Percentiles rank a stretch among this genome's conserved stretches.
Evolutionary conservation across 2,329 filamentous ascomycete species (phyloP).

Genomic region (Alternaria sp.): DNA sequence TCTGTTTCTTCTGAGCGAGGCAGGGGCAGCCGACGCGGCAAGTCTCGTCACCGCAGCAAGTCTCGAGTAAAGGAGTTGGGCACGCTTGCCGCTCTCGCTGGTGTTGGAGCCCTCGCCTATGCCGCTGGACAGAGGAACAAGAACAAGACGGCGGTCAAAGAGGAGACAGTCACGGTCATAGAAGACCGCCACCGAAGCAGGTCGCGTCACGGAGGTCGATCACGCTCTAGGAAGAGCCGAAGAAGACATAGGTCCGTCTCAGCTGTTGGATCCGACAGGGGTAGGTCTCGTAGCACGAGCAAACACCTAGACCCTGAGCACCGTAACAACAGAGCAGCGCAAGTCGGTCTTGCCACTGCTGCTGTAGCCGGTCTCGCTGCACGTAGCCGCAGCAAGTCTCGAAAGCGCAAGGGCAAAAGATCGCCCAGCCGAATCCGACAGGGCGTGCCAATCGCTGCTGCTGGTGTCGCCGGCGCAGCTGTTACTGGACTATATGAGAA

Average conservation of each 20-base stretch:
- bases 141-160: constrained; percentile 54
- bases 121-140: constrained; percentile 58
- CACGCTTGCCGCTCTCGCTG: constrained; percentile 68
- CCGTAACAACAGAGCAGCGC: constrained; percentile 67
- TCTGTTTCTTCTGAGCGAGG: constrained; percentile 49
- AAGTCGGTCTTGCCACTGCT: constrained; percentile 69
- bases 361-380: constrained; percentile 70
- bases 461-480: constrained; percentile 68
- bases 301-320: constrained; percentile 58
- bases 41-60: constrained; percentile 44
- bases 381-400: constrained; percentile 66
- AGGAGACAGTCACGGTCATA: constrained; percentile 50
- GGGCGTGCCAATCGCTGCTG: constrained; percentile 68
- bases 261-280: constrained; percentile 36
- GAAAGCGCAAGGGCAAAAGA: constrained; percentile 60
- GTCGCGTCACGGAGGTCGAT: constrained; percentile 39
- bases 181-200: constrained; percentile 56
- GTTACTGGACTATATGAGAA: constrained; percentile 70
- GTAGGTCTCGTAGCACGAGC: constrained; percentile 55
- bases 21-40: constrained; percentile 32
- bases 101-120: constrained; percentile 67
- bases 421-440: constrained; percentile 65
- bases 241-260: constrained; percentile 48
- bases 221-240: constrained; percentile 51
- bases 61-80: constrained; percentile 63